Base-by-base conservation (phyloP, 2,329 filamentous ascomycete species). In the Fusarium siculi region DNA sequence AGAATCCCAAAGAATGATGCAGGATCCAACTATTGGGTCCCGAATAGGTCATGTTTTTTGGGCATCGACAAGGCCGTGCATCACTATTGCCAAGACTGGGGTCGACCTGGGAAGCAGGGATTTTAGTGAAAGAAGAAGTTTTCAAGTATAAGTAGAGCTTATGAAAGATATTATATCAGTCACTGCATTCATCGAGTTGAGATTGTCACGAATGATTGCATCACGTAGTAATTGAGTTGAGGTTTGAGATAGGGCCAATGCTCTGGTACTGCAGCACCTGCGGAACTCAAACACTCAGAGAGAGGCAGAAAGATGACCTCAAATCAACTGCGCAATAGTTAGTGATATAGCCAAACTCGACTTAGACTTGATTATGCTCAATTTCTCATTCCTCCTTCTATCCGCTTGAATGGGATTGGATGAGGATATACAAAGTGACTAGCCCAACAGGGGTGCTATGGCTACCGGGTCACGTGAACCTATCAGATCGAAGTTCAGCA, bases 401-500 rank as follows among this genome's bases (percentile, higher is more conserved):
- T 52, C 49, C 57, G 49, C 49, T 40, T 18, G 36, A 18, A 32
- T 52, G 40, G 43, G 40, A 68, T 57, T 57, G 54, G 43, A 58
- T 30, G 25, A 36, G 21, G 43, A 47, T 25, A 19, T 40, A 43
- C 55, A 32, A 25, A 42, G 25, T n/a, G 28, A 34, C 58, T 46
- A 39, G 42, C 59, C 53, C 25, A 30, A 54, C 64, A 49, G 56
- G 66, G 49, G 32, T 49, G 30, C 9, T 23, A 12, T 50, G 39
- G 46, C 53, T 55, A 19, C n/a, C 25, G 11, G 12, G 40, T 76
- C 76, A 78, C 76, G 76, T 78, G 76, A 75, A 40, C 40, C 58
- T 69, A 70, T 39, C 54, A 64, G 63, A 75, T 68, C 70, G 68
- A 72, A 70, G 67, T 78, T 61, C 66, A 64, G 67, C 76, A 73